Percentiles rank a stretch among this genome's conserved stretches.
Evolutionary conservation across 768 basidiomycete genomes (phyloP).

Genomic region (Tylopilus plumbeoviolaceoides): DNA sequence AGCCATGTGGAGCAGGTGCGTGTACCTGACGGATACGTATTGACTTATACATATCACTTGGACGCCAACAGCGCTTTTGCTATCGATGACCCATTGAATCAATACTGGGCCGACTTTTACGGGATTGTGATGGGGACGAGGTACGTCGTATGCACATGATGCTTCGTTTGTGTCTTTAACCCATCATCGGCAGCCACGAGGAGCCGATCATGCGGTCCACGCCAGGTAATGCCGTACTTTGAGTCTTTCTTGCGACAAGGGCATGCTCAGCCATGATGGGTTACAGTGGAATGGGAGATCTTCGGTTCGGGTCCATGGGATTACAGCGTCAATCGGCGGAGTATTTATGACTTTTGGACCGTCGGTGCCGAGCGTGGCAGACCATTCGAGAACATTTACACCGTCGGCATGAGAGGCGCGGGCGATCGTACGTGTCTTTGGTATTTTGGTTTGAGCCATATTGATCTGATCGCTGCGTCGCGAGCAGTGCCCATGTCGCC

Average conservation of each 20-base stretch:
- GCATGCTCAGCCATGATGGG: neutral
- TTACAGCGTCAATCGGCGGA: neutral
- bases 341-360: neutral
- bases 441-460: neutral
- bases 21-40: neutral
- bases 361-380: neutral
- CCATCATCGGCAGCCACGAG: neutral
- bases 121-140: conserved; percentile 66
- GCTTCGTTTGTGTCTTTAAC: neutral
- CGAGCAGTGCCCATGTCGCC: neutral
- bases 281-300: conserved; percentile 44
- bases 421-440: no score
- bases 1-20: conserved; percentile 17
- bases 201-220: neutral
- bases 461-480: neutral
- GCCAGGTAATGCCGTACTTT: neutral
- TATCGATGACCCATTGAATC: conserved; percentile 53
- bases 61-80: neutral
- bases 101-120: conserved; percentile 52
- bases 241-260: neutral
- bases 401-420: conserved; percentile 42
- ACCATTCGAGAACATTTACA: conserved; percentile 56
- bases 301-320: neutral
- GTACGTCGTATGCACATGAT: neutral
- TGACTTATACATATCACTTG: neutral